Base-by-base conservation (phyloP, 495 filamentous ascomycete genomes). In the Aspergillus ellipticus region DNA sequence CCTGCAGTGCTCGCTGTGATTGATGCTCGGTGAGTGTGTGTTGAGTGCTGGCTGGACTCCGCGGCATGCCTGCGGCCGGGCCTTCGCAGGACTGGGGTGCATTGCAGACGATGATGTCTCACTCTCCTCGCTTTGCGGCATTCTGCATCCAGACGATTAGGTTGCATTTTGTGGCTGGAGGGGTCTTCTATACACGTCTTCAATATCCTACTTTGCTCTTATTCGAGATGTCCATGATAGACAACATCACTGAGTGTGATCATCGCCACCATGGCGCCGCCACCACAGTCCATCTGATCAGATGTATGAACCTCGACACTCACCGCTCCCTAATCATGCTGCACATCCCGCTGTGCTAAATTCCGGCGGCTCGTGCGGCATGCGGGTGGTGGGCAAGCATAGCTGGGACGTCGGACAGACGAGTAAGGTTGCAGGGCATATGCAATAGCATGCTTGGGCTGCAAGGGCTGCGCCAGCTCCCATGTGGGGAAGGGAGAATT, bases 41-140 rank as follows among this genome's bases (percentile, higher is more conserved):
- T n/a, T n/a, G n/a, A n/a, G n/a, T n/a, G n/a, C n/a, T n/a, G n/a
- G n/a, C 47, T 28, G 19, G 56, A 33, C 10, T 46, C 41, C 16
- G 26, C 15, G 28, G 22, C 22, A 28, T 22, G 11, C 28, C 24
- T 28, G 8, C 13, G 17, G 5, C 21, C n/a, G 39, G 7, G 4
- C 42, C 24, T 49, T 41, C 35, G 55, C 45, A 28, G 21, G 21
- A 21, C 39, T 37, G 19, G 21, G 31, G 22, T 29, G 45, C 47
- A 49, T 41, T 49, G 53, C 43, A 41, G 29, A 29, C 31, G 39
- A 4, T 31, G 16, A 26, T 54, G 49, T 58, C 49, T 58, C 61
- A 64, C 56, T 60, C 53, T 53, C 59, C 48, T 52, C 42, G 33
- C 51, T 56, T 43, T 51, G 24, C 51, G 8, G 57, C 33, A 37